These are phyloP conservation scores for Aurantiochytrium sp. DNA, from an alignment of 108 stramenopile genomes.

Conservation along the genomic window DNA sequence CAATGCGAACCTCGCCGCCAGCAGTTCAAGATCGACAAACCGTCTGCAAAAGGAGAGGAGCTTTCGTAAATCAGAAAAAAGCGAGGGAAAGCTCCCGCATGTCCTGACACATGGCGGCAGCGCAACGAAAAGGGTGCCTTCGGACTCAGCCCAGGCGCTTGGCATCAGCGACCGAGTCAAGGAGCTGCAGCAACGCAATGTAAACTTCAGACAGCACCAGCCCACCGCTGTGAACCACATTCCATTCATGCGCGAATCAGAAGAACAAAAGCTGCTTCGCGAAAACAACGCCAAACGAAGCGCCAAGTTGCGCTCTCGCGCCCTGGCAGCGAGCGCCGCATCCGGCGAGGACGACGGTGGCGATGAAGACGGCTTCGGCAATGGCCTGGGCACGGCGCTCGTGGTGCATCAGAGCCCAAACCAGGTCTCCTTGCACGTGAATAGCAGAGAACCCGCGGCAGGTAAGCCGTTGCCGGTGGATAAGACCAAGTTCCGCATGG, in stretches of 20 bases:
- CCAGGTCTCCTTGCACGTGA: too few species aligned
- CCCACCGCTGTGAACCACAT: not conserved
- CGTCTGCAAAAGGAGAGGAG: too few species aligned
- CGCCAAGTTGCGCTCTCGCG: not conserved
- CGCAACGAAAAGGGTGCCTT: too few species aligned
- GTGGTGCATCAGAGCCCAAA: too few species aligned
- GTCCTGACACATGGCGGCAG: too few species aligned
- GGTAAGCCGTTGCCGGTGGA: not conserved
- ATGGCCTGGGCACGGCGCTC: too few species aligned
- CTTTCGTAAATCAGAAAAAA: too few species aligned
- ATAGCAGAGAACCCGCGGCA: not conserved
- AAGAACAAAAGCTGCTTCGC: not conserved
- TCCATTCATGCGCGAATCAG: not conserved
- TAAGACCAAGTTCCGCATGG: not conserved
- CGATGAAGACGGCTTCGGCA: too few species aligned
- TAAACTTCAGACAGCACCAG: not conserved
- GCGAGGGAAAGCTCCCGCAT: too few species aligned
- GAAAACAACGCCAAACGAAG: not conserved
- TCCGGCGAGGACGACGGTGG: too few species aligned
- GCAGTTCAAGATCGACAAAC: too few species aligned
- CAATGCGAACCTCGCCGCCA: too few species aligned
- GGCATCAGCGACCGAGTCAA: not conserved
- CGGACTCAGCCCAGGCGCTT: not conserved
- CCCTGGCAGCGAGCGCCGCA: not conserved
- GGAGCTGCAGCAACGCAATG: not conserved